These are phyloP conservation scores for Aspergillus texensis DNA, from an alignment of 2,329 filamentous ascomycete species.

Conservation along the genomic window DNA sequence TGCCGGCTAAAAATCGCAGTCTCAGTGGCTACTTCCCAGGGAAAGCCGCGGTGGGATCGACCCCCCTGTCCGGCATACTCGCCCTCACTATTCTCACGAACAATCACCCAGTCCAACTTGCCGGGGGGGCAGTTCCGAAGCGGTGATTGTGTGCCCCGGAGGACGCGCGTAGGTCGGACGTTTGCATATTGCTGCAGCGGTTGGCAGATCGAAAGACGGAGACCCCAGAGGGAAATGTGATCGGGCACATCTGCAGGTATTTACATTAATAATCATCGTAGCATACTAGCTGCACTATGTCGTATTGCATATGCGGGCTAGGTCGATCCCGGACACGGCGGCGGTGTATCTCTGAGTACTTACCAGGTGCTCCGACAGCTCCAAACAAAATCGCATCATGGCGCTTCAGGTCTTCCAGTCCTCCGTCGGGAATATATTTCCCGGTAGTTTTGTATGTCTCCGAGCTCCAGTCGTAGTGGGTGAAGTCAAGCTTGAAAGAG, in stretches of 20 bases:
- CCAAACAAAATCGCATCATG: constrained; percentile 71
- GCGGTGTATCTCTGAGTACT: background rate
- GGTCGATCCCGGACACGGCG: background rate
- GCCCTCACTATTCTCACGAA: constrained; percentile 68
- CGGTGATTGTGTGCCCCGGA: constrained; percentile 63
- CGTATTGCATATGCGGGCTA: background rate
- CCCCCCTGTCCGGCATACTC: constrained; percentile 69
- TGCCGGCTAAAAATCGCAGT: constrained; percentile 66
- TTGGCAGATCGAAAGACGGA: constrained; percentile 68
- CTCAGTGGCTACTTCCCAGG: constrained; percentile 65
- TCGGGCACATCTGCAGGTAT: constrained; percentile 59
- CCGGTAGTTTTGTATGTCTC: constrained; percentile 68
- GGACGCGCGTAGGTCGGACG: constrained; percentile 64
- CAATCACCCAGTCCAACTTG: constrained; percentile 68
- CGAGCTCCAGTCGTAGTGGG: constrained; percentile 68
- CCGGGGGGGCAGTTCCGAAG: constrained; percentile 57
- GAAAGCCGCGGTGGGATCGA: constrained; percentile 59
- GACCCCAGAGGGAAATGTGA: constrained; percentile 68
- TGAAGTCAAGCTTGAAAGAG: constrained; percentile 64
- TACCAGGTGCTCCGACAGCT: constrained; percentile 64
- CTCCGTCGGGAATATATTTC: constrained; percentile 65
- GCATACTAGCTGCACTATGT: background rate
- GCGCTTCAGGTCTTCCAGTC: constrained; percentile 57
- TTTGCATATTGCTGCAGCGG: constrained; percentile 71
- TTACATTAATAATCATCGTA: background rate